Evolutionary conservation across 495 filamentous ascomycete genomes (phyloP), one percentile per base, ranked within the genome.

Genomic region (Penicillium alfredii): DNA sequence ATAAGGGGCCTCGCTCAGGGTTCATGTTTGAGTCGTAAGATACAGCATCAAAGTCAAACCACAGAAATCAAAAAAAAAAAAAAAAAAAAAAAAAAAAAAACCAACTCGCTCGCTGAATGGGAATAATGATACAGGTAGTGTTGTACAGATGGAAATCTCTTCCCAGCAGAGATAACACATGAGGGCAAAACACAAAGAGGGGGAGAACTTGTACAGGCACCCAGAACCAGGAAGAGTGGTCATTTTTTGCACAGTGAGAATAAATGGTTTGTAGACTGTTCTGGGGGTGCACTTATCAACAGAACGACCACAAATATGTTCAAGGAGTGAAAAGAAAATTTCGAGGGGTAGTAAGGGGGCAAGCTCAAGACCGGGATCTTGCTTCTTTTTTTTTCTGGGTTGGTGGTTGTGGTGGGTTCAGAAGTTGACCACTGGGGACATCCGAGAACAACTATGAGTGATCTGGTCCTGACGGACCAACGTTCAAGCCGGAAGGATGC

Each of bases 211-310:
- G 20, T 6, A 11, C 14, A 22, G 27, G 1, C 38, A 40, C 16
- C 40, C 29, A 28, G 28, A n/a, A n/a, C 35, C 29, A 33, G 1
- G 18, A 9, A 38, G 43, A 25, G 9, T 38, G 31, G 23, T 30
- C 17, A 17, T 20, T 11, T 35, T 30, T 6, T n/a, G 19, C n/a
- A 21, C n/a, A 1, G 27, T 39, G 45, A 29, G 17, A 35, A 47
- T 48, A 22, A 29, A 44, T 54, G 43, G 33, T 48, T 47, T 44
- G 41, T 52, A 35, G 34, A 35, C 32, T 47, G 51, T 20, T 43
- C 33, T 30, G 22, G 8, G 35, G 22, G 42, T n/a, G n/a, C n/a
- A n/a, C n/a, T n/a, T n/a, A n/a, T n/a, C n/a, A n/a, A 33, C 38
- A 26, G 41, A 40, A 37, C 35, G 37, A 36, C 23, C 43, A 43